Evolutionary conservation across 495 filamentous ascomycete species (phyloP).

Genomic region (Emericellopsis terricola): DNA sequence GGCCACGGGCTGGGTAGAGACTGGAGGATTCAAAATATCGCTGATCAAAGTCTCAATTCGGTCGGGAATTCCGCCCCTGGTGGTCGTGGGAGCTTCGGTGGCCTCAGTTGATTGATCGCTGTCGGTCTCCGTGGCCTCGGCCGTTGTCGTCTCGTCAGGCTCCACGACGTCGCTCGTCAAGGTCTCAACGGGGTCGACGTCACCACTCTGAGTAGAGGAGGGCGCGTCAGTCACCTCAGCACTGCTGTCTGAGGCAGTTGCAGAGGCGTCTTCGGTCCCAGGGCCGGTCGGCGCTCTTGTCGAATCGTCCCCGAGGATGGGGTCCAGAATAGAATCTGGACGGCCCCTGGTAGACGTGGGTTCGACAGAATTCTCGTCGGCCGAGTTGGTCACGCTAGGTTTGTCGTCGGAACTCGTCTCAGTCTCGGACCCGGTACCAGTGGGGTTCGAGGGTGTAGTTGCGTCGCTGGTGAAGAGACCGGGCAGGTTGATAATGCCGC

Average conservation of each 20-base stretch:
- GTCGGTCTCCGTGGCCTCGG: background rate
- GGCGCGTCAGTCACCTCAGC: background rate
- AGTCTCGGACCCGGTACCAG: too few species aligned
- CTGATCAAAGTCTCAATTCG: background rate
- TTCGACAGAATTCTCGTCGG: background rate
- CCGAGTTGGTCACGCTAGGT: background rate
- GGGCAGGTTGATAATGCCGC: conserved; percentile 15
- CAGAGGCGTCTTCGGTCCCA: too few species aligned
- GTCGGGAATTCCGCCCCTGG: background rate
- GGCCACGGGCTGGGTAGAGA: background rate
- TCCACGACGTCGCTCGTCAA: background rate
- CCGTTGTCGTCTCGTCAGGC: background rate
- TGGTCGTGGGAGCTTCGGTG: background rate
- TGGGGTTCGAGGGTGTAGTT: too few species aligned
- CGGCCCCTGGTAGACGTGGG: background rate
- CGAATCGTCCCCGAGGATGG: too few species aligned
- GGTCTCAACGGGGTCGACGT: background rate
- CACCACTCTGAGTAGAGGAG: too few species aligned
- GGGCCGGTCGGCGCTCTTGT: too few species aligned
- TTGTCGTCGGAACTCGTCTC: conserved; percentile 9
- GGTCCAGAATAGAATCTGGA: too few species aligned
- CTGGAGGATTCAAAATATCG: background rate
- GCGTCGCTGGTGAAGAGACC: too few species aligned
- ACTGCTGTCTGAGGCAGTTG: too few species aligned
- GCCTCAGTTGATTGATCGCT: background rate